These are phyloP conservation scores for Trichosporon sp. DNA, from an alignment of 1,284 basidiomycete genomes.

Conservation along the genomic window DNA sequence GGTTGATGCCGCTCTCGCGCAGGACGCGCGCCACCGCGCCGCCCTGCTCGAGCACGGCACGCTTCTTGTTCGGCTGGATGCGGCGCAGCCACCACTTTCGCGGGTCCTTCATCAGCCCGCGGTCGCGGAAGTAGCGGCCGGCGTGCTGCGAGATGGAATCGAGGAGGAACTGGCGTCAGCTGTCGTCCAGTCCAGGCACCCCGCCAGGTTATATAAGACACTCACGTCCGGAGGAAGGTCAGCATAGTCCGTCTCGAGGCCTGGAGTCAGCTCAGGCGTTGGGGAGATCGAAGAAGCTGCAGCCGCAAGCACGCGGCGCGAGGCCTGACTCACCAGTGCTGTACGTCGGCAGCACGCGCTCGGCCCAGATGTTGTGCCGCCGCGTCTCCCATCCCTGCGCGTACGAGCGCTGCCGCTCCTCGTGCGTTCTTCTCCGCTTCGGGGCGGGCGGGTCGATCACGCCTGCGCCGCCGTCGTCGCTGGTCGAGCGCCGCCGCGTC, in stretches of 20 bases:
- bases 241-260: not conserved
- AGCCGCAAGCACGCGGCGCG: not conserved
- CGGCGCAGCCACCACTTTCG: not conserved
- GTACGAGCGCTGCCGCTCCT: not conserved
- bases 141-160: not conserved
- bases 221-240: not conserved
- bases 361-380: not conserved
- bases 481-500: not conserved
- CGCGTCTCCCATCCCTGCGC: slow-evolving; percentile 3
- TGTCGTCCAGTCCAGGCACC: too few relatives aligned
- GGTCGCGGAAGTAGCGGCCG: not conserved
- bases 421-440: not conserved
- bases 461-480: not conserved
- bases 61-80: slow-evolving; percentile 1
- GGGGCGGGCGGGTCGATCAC: not conserved
- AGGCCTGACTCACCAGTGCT: not conserved
- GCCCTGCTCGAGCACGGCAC: not conserved
- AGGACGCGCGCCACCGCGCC: not conserved
- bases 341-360: not conserved
- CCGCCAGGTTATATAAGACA: too few relatives aligned
- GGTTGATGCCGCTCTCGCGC: not conserved
- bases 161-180: not conserved
- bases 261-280: not conserved
- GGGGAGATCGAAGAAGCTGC: not conserved
- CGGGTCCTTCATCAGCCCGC: not conserved